Percentiles rank a stretch among this genome's conserved stretches.
These are phyloP conservation scores for Gynandropsis gynandra DNA, from an alignment of 345 rosid genomes.

Conservation along the genomic window DNA sequence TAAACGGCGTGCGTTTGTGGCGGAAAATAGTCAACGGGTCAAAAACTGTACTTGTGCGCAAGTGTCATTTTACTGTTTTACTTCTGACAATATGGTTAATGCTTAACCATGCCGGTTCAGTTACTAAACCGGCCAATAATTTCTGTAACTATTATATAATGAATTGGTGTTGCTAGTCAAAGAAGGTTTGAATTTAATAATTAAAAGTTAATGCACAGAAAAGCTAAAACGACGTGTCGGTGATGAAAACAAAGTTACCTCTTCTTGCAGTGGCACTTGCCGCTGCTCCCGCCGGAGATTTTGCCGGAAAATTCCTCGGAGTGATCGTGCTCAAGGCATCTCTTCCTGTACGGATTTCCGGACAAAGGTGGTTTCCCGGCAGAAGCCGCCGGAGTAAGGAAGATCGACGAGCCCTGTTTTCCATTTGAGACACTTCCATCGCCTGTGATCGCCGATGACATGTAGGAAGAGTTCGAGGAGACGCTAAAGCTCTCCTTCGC, in stretches of 20 bases:
- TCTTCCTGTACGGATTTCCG: constrained; percentile 47
- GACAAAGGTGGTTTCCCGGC: constrained; percentile 76
- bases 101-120: no score
- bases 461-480: constrained; percentile 76
- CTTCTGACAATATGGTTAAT: no score
- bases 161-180: constrained; percentile 14
- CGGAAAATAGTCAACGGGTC: constrained; percentile 8
- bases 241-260: constrained; percentile 39
- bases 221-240: constrained; percentile 16
- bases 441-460: constrained; percentile 84
- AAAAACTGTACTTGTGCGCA: neutral
- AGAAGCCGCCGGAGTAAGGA: constrained; percentile 42
- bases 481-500: constrained; percentile 66
- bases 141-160: no score
- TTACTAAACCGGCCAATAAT: no score
- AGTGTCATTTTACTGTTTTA: no score
- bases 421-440: constrained; percentile 95
- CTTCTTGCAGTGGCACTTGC: constrained; percentile 85
- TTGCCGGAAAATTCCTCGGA: constrained; percentile 49
- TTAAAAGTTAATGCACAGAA: neutral
- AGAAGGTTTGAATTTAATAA: constrained; percentile 4
- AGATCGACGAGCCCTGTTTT: constrained; percentile 53
- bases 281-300: constrained; percentile 51
- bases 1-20: neutral
- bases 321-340: constrained; percentile 62